Conservation (phyloP, 2,329 filamentous ascomycete genomes). For the Dryadomyces quercivorus region DNA sequence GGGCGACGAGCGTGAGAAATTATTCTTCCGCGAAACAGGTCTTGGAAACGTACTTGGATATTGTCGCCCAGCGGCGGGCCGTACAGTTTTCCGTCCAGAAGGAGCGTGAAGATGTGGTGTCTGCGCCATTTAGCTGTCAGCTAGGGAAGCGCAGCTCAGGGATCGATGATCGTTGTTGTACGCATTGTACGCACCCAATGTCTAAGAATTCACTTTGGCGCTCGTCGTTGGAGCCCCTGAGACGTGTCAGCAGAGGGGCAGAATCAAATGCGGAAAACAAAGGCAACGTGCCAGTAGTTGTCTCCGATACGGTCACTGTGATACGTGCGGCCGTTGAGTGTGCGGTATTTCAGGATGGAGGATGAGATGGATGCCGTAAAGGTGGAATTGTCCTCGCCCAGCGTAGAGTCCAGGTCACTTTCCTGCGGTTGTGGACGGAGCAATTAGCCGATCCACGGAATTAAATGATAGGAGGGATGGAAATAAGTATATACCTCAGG, state of each 20-base stretch:
- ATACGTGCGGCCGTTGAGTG: background rate
- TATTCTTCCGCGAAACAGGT: background rate
- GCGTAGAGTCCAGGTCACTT: background rate
- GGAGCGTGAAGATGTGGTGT: background rate
- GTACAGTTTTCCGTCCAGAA: background rate
- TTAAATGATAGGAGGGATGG: too few species aligned
- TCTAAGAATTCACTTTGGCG: background rate
- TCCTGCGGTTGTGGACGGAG: too few species aligned
- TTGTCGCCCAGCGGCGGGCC: background rate
- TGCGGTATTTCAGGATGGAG: background rate
- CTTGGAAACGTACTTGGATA: background rate
- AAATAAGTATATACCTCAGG: too few species aligned
- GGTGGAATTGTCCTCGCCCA: background rate
- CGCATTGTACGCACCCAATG: background rate
- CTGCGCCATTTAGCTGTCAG: background rate
- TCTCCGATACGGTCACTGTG: background rate
- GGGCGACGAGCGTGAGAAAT: background rate
- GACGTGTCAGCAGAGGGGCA: background rate
- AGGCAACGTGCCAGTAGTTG: background rate
- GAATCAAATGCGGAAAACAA: too few species aligned
- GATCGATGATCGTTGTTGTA: too few species aligned
- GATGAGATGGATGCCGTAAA: background rate
- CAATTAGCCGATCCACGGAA: too few species aligned
- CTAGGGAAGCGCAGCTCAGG: too few species aligned
- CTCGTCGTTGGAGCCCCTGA: background rate